A percentile compares a stretch with the other conserved stretches of the same genome.
Conservation (phyloP, 2,329 filamentous ascomycete species). For the Fusarium sp. region DNA sequence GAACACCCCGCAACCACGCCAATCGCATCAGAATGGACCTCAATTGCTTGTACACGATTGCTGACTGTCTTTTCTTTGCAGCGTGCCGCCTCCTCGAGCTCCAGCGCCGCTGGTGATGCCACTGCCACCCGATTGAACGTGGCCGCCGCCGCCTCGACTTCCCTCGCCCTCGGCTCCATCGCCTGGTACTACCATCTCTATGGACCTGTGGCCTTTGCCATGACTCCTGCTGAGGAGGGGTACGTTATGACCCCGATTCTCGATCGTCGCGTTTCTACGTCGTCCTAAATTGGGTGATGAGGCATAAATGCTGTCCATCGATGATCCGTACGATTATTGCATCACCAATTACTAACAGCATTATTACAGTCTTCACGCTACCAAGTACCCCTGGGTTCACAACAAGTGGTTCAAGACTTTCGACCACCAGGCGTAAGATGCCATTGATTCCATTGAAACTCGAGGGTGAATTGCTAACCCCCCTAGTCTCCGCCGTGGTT, state of each 20-base stretch:
- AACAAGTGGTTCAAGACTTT: slow-evolving; percentile 93
- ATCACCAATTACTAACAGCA: slow-evolving; percentile 51
- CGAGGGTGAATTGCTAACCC: slow-evolving; percentile 37
- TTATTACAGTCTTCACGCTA: slow-evolving; percentile 83
- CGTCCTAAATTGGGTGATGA: slow-evolving; percentile 45
- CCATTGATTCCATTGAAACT: slow-evolving; percentile 20
- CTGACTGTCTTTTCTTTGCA: slow-evolving; percentile 61
- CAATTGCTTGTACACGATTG: slow-evolving; percentile 45
- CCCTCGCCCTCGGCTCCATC: slow-evolving; percentile 87
- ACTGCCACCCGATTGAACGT: slow-evolving; percentile 88
- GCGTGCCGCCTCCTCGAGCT: slow-evolving; percentile 81
- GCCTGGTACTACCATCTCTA: slow-evolving; percentile 99
- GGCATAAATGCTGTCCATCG: slow-evolving; percentile 54
- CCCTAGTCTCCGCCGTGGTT: slow-evolving; percentile 92
- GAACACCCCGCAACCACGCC: slow-evolving; percentile 45
- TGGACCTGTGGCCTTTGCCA: slow-evolving; percentile 87
- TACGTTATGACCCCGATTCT: slow-evolving; percentile 69
- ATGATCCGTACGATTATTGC: slow-evolving; percentile 27
- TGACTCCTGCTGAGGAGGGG: slow-evolving; percentile 97
- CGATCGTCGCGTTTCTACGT: slow-evolving; percentile 22
- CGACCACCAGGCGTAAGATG: slow-evolving; percentile 92
- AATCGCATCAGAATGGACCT: slow-evolving; percentile 50
- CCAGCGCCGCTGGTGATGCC: slow-evolving; percentile 77
- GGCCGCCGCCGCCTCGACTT: slow-evolving; percentile 88
- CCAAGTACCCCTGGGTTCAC: slow-evolving; percentile 97